Evolutionary conservation across 768 basidiomycete species (phyloP).

Genomic region (Paxillus ammoniavirescens): DNA sequence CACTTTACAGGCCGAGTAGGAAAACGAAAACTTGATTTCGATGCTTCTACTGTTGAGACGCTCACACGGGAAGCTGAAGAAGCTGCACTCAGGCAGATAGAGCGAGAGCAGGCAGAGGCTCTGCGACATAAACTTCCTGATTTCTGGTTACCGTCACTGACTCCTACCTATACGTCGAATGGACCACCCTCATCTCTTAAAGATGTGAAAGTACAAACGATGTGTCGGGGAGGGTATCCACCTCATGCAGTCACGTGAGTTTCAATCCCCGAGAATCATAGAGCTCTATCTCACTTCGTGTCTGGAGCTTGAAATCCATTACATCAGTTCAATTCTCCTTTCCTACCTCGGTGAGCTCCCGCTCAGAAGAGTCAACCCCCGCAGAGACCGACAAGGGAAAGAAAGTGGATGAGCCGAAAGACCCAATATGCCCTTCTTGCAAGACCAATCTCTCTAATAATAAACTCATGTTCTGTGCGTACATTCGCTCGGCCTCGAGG

Average conservation of each 20-base stretch:
- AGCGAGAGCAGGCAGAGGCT: conserved; percentile 81
- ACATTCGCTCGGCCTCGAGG: background rate
- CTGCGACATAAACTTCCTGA: conserved; percentile 89
- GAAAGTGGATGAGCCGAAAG: conserved; percentile 50
- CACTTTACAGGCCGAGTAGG: conserved; percentile 48
- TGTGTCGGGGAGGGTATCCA: conserved; percentile 80
- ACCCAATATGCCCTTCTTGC: conserved; percentile 85
- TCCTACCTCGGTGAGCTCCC: conserved; percentile 35
- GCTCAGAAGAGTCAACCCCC: conserved; percentile 39
- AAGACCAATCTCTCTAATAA: conserved; percentile 84
- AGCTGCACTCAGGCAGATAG: conserved; percentile 77
- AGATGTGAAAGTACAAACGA: conserved; percentile 84
- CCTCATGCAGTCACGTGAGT: conserved; percentile 77
- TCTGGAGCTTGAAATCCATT: conserved; percentile 72
- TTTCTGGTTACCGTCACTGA: conserved; percentile 95
- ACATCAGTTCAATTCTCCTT: conserved; percentile 79
- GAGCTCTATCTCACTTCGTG: conserved; percentile 3
- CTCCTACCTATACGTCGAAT: conserved; percentile 71
- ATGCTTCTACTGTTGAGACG: conserved; percentile 64
- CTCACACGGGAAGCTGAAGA: conserved; percentile 85
- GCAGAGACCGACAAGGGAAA: conserved; percentile 34
- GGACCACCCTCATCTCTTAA: conserved; percentile 64
- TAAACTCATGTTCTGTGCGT: conserved; percentile 64
- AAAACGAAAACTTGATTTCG: conserved; percentile 88
- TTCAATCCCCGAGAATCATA: background rate